phyloP scores from a whole-genome alignment of 2,329 filamentous ascomycete species.

The Trichoderma afroharzianum region DNA sequence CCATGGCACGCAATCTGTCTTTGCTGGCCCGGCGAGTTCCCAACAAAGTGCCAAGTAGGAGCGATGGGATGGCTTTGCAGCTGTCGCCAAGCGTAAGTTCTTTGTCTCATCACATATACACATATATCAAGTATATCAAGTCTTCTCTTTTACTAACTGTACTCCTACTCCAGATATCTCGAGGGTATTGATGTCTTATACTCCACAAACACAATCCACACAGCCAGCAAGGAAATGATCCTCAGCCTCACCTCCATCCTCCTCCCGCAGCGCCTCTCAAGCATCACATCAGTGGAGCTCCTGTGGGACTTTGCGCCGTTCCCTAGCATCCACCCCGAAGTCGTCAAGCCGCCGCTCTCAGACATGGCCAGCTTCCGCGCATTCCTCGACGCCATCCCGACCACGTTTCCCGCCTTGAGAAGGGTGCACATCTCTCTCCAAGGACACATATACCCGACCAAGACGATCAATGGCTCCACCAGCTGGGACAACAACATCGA shows the following conservation, averaged over 20 bases:
- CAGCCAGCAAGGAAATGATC: constrained; percentile 23
- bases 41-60: constrained; percentile 25
- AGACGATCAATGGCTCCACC: neutral
- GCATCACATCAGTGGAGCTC: constrained; percentile 26
- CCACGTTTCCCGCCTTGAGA: constrained; percentile 18
- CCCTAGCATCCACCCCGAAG: neutral
- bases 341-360: neutral
- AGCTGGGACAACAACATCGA: neutral
- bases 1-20: constrained; percentile 18
- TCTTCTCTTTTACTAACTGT: neutral
- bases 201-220: constrained; percentile 27
- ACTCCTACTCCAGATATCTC: constrained; percentile 21
- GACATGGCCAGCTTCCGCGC: constrained; percentile 17
- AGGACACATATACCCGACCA: constrained; percentile 2
- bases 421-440: constrained; percentile 23
- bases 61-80: constrained; percentile 31
- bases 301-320: constrained; percentile 24
- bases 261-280: constrained; percentile 23
- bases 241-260: constrained; percentile 20
- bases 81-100: constrained; percentile 29
- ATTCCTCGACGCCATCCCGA: constrained; percentile 21
- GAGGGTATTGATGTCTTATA: constrained; percentile 32
- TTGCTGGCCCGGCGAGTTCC: constrained; percentile 22
- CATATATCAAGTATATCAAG: neutral
- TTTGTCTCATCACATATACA: neutral